Percentiles rank a stretch among this genome's conserved stretches.
Conservation (phyloP, 164 flowering plant genomes). For the Aristolochia fimbriata region DNA sequence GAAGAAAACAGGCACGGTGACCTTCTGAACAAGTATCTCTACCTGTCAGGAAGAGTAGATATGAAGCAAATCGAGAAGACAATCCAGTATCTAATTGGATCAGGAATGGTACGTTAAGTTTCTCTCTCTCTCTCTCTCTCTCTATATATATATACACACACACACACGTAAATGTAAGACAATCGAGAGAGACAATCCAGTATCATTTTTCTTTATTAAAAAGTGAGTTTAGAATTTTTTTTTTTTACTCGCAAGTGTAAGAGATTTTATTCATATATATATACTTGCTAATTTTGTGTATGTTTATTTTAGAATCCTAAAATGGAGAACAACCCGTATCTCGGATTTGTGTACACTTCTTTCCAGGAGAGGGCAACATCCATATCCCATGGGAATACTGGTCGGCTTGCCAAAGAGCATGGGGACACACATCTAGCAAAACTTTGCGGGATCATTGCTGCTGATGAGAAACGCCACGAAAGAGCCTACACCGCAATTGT, state of each 20-base stretch:
- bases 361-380: conserved; percentile 51
- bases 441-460: conserved; percentile 43
- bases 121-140: no score
- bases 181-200: conserved; percentile 40
- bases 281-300: background rate
- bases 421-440: conserved; percentile 45
- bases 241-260: background rate
- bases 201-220: conserved; percentile 42
- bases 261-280: conserved; percentile 1
- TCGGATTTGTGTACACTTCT: conserved; percentile 48
- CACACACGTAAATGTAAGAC: no score
- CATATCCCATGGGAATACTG: conserved; percentile 47
- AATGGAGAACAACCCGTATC: conserved; percentile 43
- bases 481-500: conserved; percentile 46
- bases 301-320: conserved; percentile 28
- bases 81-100: conserved; percentile 38
- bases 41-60: conserved; percentile 44
- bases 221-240: conserved; percentile 3
- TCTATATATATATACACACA: no score
- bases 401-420: conserved; percentile 32
- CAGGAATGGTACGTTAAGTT: conserved; percentile 53
- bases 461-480: conserved; percentile 52
- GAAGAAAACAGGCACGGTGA: conserved; percentile 30
- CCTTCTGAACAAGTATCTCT: conserved; percentile 43
- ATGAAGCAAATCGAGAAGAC: conserved; percentile 47